phyloP scores from a whole-genome alignment of 2,329 filamentous ascomycete species.

The Harringtonia lauricola region DNA sequence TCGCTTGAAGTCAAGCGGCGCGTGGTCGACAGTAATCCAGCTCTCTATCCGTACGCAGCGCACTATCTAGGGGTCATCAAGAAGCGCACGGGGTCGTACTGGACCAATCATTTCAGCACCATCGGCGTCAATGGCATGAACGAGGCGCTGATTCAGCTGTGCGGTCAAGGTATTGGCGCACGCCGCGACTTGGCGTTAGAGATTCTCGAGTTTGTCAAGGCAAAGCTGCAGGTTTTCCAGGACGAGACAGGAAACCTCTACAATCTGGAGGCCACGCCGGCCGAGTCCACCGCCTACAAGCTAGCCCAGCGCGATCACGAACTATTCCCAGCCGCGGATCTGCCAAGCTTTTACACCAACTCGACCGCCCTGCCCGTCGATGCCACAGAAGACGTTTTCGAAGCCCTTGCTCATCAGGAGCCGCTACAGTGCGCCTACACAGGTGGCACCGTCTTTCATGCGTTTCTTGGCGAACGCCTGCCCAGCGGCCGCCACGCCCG shows the following conservation, averaged over 20 bases:
- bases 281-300: neutral
- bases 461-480: neutral
- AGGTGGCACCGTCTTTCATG: neutral
- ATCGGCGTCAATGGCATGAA: neutral
- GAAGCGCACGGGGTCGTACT: neutral
- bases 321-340: neutral
- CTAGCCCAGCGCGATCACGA: neutral
- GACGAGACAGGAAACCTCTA: neutral
- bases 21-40: neutral
- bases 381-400: neutral
- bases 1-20: neutral
- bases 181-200: neutral
- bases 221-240: neutral
- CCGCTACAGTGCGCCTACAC: neutral
- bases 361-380: neutral
- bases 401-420: neutral
- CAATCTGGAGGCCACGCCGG: neutral
- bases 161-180: neutral
- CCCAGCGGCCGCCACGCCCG: neutral
- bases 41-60: neutral
- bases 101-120: conserved; percentile 1
- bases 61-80: neutral
- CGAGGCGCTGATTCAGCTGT: neutral
- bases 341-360: neutral
- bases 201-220: neutral